Evolutionary conservation across 2,329 filamentous ascomycete species (phyloP).

Genomic region (Didymella segeticola): DNA sequence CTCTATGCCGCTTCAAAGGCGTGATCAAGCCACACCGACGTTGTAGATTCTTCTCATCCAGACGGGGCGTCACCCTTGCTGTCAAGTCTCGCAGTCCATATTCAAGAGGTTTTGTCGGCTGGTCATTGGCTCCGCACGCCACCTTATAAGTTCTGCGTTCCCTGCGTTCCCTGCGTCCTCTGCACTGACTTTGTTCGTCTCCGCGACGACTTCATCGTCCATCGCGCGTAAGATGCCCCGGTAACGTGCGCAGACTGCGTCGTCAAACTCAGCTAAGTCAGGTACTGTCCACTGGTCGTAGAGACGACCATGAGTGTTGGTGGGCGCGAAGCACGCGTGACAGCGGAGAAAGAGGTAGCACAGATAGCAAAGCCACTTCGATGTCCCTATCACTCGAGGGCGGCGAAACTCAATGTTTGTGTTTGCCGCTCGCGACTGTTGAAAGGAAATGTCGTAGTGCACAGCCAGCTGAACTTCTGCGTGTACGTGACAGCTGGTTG

Average conservation of each 20-base stretch:
- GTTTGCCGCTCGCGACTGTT: background rate
- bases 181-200: background rate
- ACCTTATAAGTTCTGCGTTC: constrained; percentile 1
- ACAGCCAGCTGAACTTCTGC: constrained; percentile 14
- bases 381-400: constrained; percentile 13
- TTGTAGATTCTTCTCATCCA: background rate
- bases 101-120: constrained; percentile 9
- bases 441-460: background rate
- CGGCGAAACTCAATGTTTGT: background rate
- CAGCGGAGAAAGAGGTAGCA: constrained; percentile 12
- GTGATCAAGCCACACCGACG: no score
- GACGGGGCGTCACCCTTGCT: background rate
- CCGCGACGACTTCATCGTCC: constrained; percentile 1
- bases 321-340: constrained; percentile 4
- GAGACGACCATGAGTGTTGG: constrained; percentile 13
- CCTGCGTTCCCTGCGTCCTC: background rate
- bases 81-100: background rate
- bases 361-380: constrained; percentile 15
- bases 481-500: constrained; percentile 14
- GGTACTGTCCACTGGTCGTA: constrained; percentile 17
- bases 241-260: background rate
- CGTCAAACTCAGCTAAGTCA: background rate
- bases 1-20: no score
- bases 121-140: constrained; percentile 18
- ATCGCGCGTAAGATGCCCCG: constrained; percentile 2